Evolutionary conservation across 2,329 filamentous ascomycete genomes (phyloP).

Genomic region (Penicillium sp.): DNA sequence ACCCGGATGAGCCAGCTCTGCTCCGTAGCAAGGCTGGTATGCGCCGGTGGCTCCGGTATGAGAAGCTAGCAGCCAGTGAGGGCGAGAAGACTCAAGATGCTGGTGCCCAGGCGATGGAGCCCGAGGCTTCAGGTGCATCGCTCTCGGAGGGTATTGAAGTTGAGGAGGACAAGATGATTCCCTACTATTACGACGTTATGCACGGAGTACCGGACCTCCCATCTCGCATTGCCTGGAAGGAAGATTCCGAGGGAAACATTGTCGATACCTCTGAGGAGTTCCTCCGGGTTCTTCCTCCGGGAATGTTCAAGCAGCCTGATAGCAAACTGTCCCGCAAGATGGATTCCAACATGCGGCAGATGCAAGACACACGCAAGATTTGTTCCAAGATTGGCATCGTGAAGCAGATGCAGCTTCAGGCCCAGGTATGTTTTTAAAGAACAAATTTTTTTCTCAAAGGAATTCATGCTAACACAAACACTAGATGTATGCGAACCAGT

Average conservation of each 20-base stretch:
- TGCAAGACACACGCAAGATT: constrained; percentile 95
- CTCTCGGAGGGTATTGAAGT: constrained; percentile 95
- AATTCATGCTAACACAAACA: constrained; percentile 17
- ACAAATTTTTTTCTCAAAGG: not conserved
- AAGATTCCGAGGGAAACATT: constrained; percentile 86
- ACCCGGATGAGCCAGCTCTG: constrained; percentile 84
- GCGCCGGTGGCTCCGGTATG: constrained; percentile 82
- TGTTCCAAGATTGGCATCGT: constrained; percentile 97
- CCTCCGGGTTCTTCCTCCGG: constrained; percentile 75
- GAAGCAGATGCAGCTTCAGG: constrained; percentile 99
- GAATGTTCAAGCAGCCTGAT: constrained; percentile 75
- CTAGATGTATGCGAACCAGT: constrained; percentile 96
- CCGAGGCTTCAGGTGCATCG: constrained; percentile 69
- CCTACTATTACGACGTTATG: constrained; percentile 92
- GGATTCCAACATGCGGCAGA: constrained; percentile 88
- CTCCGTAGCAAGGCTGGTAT: constrained; percentile 85
- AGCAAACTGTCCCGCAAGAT: constrained; percentile 79
- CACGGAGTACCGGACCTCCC: constrained; percentile 85
- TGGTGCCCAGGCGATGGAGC: constrained; percentile 54
- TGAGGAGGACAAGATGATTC: constrained; percentile 81
- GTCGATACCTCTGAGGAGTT: constrained; percentile 88
- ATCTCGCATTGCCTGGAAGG: constrained; percentile 80
- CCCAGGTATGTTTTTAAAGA: constrained; percentile 68
- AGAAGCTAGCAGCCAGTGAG: constrained; percentile 69
- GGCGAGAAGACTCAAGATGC: constrained; percentile 54